Conservation (phyloP, 176 grass and related monocot genomes). For the Lolium multiflorum region DNA sequence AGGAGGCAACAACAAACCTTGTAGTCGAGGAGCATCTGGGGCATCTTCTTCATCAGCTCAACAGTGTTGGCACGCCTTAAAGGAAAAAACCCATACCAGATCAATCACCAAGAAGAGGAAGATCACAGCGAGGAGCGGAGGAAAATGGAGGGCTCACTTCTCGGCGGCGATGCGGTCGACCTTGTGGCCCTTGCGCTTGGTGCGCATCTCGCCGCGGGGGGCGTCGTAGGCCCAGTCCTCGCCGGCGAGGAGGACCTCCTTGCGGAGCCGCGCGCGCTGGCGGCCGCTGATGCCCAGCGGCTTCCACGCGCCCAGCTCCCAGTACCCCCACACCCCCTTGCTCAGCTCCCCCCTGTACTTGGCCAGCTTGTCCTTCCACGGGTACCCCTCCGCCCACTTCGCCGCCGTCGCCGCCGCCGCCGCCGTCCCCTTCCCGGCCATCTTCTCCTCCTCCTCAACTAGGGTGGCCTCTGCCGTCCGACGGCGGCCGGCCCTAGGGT, state of each 20-base stretch:
- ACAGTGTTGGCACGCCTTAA: slow-evolving; percentile 57
- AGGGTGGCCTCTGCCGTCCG: not conserved
- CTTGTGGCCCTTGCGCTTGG: slow-evolving; percentile 66
- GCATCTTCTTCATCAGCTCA: slow-evolving; percentile 79
- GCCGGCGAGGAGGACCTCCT: slow-evolving; percentile 87
- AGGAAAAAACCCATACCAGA: not conserved
- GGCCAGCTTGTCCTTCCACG: slow-evolving; percentile 73
- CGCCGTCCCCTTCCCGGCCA: slow-evolving; percentile 54
- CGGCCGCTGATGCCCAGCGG: slow-evolving; percentile 77
- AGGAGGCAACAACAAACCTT: slow-evolving; percentile 50
- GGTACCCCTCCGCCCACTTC: slow-evolving; percentile 53
- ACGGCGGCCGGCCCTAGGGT: slow-evolving; percentile 1
- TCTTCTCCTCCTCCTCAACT: slow-evolving; percentile 30
- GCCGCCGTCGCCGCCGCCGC: slow-evolving; percentile 42
- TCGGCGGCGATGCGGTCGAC: slow-evolving; percentile 62
- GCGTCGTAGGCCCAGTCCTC: slow-evolving; percentile 61
- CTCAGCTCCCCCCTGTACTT: slow-evolving; percentile 67
- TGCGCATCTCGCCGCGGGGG: slow-evolving; percentile 59
- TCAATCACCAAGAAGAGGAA: not conserved
- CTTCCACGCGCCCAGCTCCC: slow-evolving; percentile 96
- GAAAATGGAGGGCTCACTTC: slow-evolving; percentile 46
- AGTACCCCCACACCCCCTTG: slow-evolving; percentile 88
- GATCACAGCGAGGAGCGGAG: not conserved
- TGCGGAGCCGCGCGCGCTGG: slow-evolving; percentile 79
- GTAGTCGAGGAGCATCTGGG: slow-evolving; percentile 78